Percentiles rank a stretch among this genome's conserved stretches.
phyloP scores from a whole-genome alignment of 1,284 basidiomycete genomes.

The Moesziomyces parantarcticus region DNA sequence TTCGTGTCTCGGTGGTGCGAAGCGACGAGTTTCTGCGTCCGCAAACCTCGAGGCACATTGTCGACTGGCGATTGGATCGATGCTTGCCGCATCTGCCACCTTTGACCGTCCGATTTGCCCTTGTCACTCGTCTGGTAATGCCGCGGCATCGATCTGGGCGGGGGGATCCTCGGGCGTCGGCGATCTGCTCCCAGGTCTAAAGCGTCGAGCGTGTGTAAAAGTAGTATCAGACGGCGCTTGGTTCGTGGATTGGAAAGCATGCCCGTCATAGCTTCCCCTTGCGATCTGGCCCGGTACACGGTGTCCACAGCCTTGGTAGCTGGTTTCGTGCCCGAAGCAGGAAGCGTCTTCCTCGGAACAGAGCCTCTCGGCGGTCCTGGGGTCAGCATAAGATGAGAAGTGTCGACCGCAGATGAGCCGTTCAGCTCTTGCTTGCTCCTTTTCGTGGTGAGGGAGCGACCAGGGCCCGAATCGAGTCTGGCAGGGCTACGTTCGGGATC shows the following conservation, averaged over 20 bases:
- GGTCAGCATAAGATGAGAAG: too few species aligned
- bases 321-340: neutral
- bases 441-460: neutral
- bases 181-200: slow-evolving; percentile 20
- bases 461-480: neutral
- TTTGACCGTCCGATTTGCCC: neutral
- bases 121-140: neutral
- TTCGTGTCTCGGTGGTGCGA: slow-evolving; percentile 6
- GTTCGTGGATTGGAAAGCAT: slow-evolving; percentile 32
- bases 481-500: slow-evolving; percentile 1
- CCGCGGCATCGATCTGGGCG: neutral
- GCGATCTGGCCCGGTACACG: neutral
- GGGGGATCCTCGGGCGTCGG: slow-evolving; percentile 6
- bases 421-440: neutral
- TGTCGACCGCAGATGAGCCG: too few species aligned
- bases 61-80: neutral
- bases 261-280: slow-evolving; percentile 10
- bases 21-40: slow-evolving; percentile 9
- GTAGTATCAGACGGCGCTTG: slow-evolving; percentile 19
- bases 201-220: slow-evolving; percentile 27
- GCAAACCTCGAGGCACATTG: slow-evolving; percentile 1
- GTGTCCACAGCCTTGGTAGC: neutral
- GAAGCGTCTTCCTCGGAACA: neutral
- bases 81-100: neutral
- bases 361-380: too few species aligned